Percentiles rank a stretch among this genome's conserved stretches.
These are phyloP conservation scores for Alternaria infectoria DNA, from an alignment of 2,329 filamentous ascomycete genomes.

Conservation along the genomic window DNA sequence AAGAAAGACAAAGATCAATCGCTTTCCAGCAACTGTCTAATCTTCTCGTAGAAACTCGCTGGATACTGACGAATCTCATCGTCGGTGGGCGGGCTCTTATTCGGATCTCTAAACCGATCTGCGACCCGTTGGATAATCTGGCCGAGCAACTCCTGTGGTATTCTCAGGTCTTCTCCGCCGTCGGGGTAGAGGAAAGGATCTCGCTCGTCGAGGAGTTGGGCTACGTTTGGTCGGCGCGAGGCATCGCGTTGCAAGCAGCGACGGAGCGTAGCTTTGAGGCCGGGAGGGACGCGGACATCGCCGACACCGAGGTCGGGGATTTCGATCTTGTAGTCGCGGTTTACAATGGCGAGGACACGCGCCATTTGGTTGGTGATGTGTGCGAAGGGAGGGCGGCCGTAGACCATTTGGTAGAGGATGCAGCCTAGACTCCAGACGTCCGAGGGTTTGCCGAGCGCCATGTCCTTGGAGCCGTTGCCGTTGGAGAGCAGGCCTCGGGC, in stretches of 20 bases:
- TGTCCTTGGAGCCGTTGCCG: conserved; percentile 67
- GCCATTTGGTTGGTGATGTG: conserved; percentile 89
- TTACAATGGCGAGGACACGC: conserved; percentile 85
- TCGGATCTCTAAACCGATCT: conserved; percentile 61
- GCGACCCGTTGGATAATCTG: conserved; percentile 66
- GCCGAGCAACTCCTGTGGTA: conserved; percentile 61
- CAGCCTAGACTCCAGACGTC: conserved; percentile 97
- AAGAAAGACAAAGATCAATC: conserved; percentile 9
- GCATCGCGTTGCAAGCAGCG: conserved; percentile 66
- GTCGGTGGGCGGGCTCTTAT: conserved; percentile 61
- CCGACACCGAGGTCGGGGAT: conserved; percentile 75
- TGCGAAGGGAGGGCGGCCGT: conserved; percentile 93
- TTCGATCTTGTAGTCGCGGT: conserved; percentile 75
- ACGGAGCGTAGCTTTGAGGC: conserved; percentile 62
- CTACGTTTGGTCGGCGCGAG: conserved; percentile 61
- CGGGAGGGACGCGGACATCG: conserved; percentile 61
- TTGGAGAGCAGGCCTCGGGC: conserved; percentile 50
- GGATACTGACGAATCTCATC: conserved; percentile 60
- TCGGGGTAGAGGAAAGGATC: conserved; percentile 67
- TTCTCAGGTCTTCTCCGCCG: conserved; percentile 56
- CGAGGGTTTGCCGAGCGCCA: conserved; percentile 94
- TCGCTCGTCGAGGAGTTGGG: conserved; percentile 60
- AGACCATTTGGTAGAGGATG: conserved; percentile 97
- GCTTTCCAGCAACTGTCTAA: conserved; percentile 49
- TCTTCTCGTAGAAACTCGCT: conserved; percentile 56